These are phyloP conservation scores for Cichorium intybus DNA, from an alignment of 140 eudicot species.

Conservation along the genomic window DNA sequence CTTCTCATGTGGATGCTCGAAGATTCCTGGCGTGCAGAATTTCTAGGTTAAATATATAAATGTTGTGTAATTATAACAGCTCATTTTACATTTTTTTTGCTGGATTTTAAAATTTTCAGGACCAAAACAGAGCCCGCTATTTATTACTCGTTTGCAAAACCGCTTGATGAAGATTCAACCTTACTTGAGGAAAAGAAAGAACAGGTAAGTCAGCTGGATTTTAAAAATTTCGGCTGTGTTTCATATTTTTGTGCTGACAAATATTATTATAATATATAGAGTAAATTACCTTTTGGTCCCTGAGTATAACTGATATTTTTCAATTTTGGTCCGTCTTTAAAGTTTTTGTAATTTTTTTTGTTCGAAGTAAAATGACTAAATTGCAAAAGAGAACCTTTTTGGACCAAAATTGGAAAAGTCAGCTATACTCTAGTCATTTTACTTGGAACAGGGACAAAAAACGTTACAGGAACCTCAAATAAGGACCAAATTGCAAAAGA, in stretches of 20 bases:
- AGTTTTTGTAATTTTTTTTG: no score
- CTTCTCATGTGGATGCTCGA: conserved; percentile 63
- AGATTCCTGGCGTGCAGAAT: conserved; percentile 42
- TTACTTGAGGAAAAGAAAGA: conserved; percentile 66
- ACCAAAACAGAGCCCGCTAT: conserved; percentile 93
- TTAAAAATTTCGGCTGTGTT: conserved; percentile 8
- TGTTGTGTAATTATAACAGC: conserved; percentile 25
- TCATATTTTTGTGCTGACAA: background rate
- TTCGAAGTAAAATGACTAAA: no score
- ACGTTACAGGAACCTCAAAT: background rate
- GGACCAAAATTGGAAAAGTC: no score
- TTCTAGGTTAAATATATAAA: conserved; percentile 33
- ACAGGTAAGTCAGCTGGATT: conserved; percentile 65
- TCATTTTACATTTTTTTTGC: conserved; percentile 32
- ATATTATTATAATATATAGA: background rate
- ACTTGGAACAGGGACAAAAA: background rate
- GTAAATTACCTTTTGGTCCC: background rate
- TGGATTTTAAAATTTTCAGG: conserved; percentile 62
- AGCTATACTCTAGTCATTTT: background rate
- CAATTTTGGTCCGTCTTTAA: background rate
- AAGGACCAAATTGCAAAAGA: no score
- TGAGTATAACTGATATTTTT: background rate
- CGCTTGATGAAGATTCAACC: conserved; percentile 66
- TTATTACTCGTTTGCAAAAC: conserved; percentile 73
- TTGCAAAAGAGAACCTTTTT: no score